Evolutionary conservation across 805 yeast genomes (phyloP).

Genomic region (Vanderwaltozyma yarrowii): DNA sequence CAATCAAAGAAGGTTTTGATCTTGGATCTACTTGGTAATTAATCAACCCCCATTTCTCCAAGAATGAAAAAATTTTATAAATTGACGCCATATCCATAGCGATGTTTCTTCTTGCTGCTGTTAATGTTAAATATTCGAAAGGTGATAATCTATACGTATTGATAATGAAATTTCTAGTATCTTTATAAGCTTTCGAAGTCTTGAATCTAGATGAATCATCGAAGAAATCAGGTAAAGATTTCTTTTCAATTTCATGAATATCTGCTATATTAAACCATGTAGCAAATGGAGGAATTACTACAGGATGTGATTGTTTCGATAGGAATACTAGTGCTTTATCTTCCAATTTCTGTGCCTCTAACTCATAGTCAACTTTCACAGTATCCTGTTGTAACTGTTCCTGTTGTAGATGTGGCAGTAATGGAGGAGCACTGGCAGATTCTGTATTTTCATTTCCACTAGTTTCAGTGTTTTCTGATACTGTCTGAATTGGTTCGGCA

Average conservation of each 20-base stretch:
- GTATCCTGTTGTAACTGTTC: constrained; percentile 5
- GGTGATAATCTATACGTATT: constrained; percentile 85
- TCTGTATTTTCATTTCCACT: background rate
- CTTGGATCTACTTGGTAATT: constrained; percentile 79
- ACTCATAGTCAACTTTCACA: constrained; percentile 20
- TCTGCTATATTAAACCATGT: constrained; percentile 72
- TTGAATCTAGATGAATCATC: constrained; percentile 60
- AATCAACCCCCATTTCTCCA: constrained; percentile 87
- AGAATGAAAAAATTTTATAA: constrained; percentile 71
- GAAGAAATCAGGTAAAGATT: constrained; percentile 84
- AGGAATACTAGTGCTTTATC: constrained; percentile 26
- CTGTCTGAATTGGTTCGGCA: background rate
- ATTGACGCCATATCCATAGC: constrained; percentile 89
- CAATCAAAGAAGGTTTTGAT: constrained; percentile 74
- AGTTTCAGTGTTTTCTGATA: background rate
- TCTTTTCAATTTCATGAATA: constrained; percentile 67
- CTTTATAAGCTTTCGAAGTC: constrained; percentile 70
- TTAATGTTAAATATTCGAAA: constrained; percentile 77
- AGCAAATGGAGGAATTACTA: constrained; percentile 79
- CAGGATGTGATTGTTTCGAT: constrained; percentile 63
- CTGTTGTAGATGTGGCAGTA: constrained; percentile 21
- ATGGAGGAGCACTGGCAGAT: constrained; percentile 9
- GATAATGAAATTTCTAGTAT: constrained; percentile 80
- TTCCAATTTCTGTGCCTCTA: constrained; percentile 28
- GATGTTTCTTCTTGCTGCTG: constrained; percentile 82